A percentile compares a stretch with the other conserved stretches of the same genome.
Conservation (phyloP, 768 basidiomycete species). For the Hypholoma fasciculare region DNA sequence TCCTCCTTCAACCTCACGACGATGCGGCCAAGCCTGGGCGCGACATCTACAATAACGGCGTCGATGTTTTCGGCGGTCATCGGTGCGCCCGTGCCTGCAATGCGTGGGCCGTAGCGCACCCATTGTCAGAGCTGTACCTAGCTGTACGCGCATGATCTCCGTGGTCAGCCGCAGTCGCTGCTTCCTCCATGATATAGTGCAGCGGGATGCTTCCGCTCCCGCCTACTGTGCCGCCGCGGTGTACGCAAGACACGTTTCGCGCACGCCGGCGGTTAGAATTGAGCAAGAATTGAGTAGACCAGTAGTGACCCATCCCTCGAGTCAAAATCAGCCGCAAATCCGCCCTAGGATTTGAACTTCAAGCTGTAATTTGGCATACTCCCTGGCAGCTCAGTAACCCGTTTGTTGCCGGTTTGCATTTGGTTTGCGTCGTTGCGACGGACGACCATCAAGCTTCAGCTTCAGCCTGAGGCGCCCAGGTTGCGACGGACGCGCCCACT, state of each 20-base stretch:
- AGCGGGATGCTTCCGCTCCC: conserved; percentile 98
- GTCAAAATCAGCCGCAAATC: too few species aligned
- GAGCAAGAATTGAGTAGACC: too few species aligned
- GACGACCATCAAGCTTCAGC: too few species aligned
- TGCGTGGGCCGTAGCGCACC: conserved; percentile 76
- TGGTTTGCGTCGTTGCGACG: too few species aligned
- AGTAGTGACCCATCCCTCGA: too few species aligned
- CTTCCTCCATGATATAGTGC: conserved; percentile 97
- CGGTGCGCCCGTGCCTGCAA: conserved; percentile 67
- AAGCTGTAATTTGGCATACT: too few species aligned
- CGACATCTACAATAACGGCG: conserved; percentile 71
- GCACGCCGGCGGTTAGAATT: conserved; percentile 84
- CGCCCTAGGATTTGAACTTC: too few species aligned
- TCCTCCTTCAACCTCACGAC: conserved; percentile 66
- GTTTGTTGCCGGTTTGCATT: too few species aligned
- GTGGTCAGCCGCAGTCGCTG: conserved; percentile 98
- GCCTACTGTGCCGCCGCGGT: conserved; percentile 92
- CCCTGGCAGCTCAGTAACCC: too few species aligned
- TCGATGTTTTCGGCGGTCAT: conserved; percentile 38
- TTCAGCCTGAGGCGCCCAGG: too few species aligned
- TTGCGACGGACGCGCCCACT: too few species aligned
- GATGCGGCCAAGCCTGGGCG: conserved; percentile 60
- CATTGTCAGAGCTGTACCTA: conserved; percentile 99
- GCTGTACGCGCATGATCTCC: conserved; percentile 95
- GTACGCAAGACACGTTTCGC: conserved; percentile 85